Evolutionary conservation across 768 basidiomycete genomes (phyloP), one percentile per base, ranked within the genome.

Genomic region (Boletus rufocinnamomeus): DNA sequence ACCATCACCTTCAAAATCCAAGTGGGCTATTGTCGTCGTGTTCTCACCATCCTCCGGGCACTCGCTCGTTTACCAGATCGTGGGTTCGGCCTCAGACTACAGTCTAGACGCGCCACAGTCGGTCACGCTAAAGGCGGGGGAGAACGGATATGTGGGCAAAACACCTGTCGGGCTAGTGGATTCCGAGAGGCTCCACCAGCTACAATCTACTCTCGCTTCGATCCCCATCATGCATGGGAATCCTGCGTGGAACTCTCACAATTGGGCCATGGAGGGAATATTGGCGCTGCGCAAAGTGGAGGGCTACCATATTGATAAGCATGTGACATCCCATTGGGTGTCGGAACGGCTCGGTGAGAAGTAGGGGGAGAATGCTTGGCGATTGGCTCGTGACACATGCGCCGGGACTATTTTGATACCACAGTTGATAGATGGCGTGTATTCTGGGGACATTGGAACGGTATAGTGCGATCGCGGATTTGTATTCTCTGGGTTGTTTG

Each of bases 261-360:
- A 61, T 17, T 73, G 72, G 72, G 72, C 70, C 57, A 69, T 72
- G 64, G 73, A 73, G 35, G 73, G 69, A 38, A 54, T 74, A 60
- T 47, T 45, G 2, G 72, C 68, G 30, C 54, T 73, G 44, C 66
- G 68, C 40, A 71, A 60, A 52, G 38, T 61, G 34, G 72, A 74
- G 13, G 72, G 68, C 47, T 73, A 62, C 40, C 62, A 61, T 16
- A 50, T 73, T 9, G 71, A 73, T 48, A 74, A 72, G 49, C 62
- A 71, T 45, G 69, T 71, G 35, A 65, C 73, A 14, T 17, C 44
- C 3, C 67, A 68, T 28, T 73, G 68, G 73, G 61, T 73, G 48
- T 66, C 60, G 8, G 73, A 73, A 50, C 59, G 61, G 50, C 63
- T 73, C 5, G 54, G 67, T 38, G 67, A 52, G 46, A 70, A 65